Conservation (phyloP, 208 protist species). For the Paratrypanosoma confusum region DNA sequence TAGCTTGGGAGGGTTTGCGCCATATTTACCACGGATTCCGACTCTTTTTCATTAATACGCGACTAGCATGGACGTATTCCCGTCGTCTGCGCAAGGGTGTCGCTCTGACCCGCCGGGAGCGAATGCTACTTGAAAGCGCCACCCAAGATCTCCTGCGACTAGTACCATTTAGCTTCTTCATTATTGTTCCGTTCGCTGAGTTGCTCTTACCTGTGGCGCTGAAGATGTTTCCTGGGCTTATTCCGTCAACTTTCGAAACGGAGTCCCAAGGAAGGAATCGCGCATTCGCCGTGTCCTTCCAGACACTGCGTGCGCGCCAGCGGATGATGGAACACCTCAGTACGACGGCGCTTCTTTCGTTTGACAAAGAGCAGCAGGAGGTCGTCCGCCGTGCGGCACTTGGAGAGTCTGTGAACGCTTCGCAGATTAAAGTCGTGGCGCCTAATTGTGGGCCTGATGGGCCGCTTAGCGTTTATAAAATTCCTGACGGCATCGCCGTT, state of each 20-base stretch:
- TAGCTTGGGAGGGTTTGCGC: constrained; percentile 43
- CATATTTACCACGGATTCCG: constrained; percentile 86
- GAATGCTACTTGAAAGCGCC: constrained; percentile 85
- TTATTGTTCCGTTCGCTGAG: constrained; percentile 94
- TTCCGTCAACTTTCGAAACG: constrained; percentile 93
- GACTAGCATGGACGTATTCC: constrained; percentile 79
- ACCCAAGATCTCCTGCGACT: constrained; percentile 91
- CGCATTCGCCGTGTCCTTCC: constrained; percentile 56
- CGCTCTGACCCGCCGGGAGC: constrained; percentile 77
- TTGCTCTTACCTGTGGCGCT: constrained; percentile 91
- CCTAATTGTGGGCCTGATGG: constrained; percentile 67
- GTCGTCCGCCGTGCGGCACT: constrained; percentile 58
- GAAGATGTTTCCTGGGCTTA: constrained; percentile 95
- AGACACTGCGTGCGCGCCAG: constrained; percentile 68
- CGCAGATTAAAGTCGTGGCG: constrained; percentile 64
- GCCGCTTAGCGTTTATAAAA: constrained; percentile 75
- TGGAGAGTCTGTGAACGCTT: constrained; percentile 65
- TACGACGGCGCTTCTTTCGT: constrained; percentile 69
- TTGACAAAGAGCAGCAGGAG: constrained; percentile 69
- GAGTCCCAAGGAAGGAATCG: constrained; percentile 77
- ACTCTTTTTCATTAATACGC: constrained; percentile 81
- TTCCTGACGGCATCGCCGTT: constrained; percentile 62
- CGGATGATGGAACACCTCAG: constrained; percentile 78
- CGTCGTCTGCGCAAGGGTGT: constrained; percentile 74
- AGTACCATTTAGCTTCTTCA: constrained; percentile 95